Evolutionary conservation across 768 basidiomycete species (phyloP).

Genomic region (Naematelia encephala): DNA sequence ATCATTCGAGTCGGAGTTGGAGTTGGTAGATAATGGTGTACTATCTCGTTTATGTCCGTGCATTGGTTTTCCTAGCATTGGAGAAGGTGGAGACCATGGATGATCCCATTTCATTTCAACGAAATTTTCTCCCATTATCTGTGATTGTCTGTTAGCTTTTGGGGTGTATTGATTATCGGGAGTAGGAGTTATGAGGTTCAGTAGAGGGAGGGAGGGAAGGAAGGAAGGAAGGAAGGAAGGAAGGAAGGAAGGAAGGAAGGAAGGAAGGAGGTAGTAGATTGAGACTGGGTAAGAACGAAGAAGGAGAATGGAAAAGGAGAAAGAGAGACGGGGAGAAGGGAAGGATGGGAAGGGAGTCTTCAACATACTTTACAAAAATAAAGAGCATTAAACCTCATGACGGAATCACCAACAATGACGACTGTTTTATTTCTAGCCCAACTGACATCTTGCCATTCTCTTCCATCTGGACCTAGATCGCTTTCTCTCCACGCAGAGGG

Average conservation of each 20-base stretch:
- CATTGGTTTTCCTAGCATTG: background rate
- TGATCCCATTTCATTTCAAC: conserved; percentile 13
- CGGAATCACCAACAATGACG: conserved; percentile 32
- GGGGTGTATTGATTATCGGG: too few relatives aligned
- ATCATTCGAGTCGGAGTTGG: background rate
- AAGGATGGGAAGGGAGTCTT: too few relatives aligned
- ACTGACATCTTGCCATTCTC: conserved; percentile 20
- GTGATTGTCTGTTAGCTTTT: too few relatives aligned
- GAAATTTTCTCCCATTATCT: conserved; percentile 15
- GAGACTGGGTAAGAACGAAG: too few relatives aligned
- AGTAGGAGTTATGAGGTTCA: too few relatives aligned
- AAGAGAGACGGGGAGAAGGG: too few relatives aligned
- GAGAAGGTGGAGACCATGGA: conserved; percentile 15
- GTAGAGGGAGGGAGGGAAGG: too few relatives aligned
- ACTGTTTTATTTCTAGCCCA: conserved; percentile 33
- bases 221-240: background rate
- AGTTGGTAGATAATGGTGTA: background rate
- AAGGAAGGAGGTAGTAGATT: too few relatives aligned
- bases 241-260: too few relatives aligned
- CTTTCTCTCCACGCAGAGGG: background rate
- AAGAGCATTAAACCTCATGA: conserved; percentile 24
- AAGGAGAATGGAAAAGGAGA: too few relatives aligned
- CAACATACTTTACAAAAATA: conserved; percentile 34
- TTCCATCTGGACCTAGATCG: conserved; percentile 6
- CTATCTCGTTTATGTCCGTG: background rate